phyloP scores from a whole-genome alignment of 495 filamentous ascomycete genomes.

The Xylaria grammica region DNA sequence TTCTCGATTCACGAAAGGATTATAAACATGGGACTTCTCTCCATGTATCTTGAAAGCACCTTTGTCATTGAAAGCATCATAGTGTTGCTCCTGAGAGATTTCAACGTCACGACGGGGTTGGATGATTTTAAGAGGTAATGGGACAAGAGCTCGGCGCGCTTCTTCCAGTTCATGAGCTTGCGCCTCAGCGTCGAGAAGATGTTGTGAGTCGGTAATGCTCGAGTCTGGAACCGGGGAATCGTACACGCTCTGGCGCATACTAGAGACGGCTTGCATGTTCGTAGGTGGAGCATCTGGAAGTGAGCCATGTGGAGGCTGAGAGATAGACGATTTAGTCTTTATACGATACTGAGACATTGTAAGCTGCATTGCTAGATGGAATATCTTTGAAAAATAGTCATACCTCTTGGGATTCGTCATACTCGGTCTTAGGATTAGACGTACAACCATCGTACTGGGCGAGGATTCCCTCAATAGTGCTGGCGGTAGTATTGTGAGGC shows the following conservation, averaged over 20 bases:
- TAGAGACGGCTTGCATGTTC: not conserved
- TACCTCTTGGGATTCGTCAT: constrained; percentile 9
- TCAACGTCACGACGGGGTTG: not conserved
- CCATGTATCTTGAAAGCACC: constrained; percentile 5
- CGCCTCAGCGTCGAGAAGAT: constrained; percentile 31
- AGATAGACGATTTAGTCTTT: not conserved
- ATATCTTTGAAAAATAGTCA: not conserved
- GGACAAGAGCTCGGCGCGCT: constrained; percentile 12
- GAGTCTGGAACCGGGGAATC: constrained; percentile 13
- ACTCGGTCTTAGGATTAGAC: not conserved
- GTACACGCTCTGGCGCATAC: not conserved
- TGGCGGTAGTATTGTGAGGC: constrained; percentile 27
- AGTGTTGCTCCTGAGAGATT: constrained; percentile 4
- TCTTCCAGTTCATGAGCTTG: constrained; percentile 24
- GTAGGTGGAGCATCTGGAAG: constrained; percentile 4
- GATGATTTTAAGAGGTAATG: constrained; percentile 1
- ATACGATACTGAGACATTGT: constrained; percentile 9
- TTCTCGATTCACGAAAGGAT: constrained; percentile 14
- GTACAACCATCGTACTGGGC: constrained; percentile 31
- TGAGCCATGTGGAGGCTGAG: not conserved
- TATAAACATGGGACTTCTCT: constrained; percentile 4
- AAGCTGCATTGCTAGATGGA: not conserved
- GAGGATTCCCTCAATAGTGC: constrained; percentile 39
- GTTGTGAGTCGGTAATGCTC: constrained; percentile 30
- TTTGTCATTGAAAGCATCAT: constrained; percentile 22